These are phyloP conservation scores for Dissoconium aciculare DNA, from an alignment of 2,329 filamentous ascomycete genomes.

Conservation along the genomic window DNA sequence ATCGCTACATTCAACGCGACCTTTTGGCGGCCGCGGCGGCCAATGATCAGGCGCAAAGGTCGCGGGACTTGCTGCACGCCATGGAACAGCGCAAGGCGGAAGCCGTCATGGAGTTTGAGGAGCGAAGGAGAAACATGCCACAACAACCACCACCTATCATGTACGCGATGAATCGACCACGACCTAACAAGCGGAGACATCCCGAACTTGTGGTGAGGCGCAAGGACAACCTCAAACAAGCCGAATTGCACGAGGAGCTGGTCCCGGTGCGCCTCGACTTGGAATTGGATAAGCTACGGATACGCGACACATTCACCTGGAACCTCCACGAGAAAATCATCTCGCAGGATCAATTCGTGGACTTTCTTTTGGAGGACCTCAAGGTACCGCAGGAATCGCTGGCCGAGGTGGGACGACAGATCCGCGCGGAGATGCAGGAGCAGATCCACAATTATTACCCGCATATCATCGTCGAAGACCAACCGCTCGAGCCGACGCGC, in stretches of 20 bases:
- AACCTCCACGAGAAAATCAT: slow-evolving; percentile 86
- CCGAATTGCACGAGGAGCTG: slow-evolving; percentile 79
- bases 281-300: slow-evolving; percentile 86
- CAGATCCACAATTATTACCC: slow-evolving; percentile 90
- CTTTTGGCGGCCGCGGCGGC: slow-evolving; percentile 42
- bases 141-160: slow-evolving; percentile 48
- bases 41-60: slow-evolving; percentile 31
- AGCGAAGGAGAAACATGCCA: slow-evolving; percentile 34
- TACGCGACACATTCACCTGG: slow-evolving; percentile 97
- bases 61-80: slow-evolving; percentile 37
- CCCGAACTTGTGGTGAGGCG: slow-evolving; percentile 57
- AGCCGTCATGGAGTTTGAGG: slow-evolving; percentile 49
- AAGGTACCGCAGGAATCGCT: slow-evolving; percentile 55
- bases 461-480: slow-evolving; percentile 77
- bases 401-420: slow-evolving; percentile 36
- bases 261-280: slow-evolving; percentile 85
- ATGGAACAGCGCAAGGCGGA: slow-evolving; percentile 55
- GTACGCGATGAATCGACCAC: slow-evolving; percentile 64
- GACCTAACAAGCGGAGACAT: slow-evolving; percentile 62
- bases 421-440: slow-evolving; percentile 69
- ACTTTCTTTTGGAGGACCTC: slow-evolving; percentile 78
- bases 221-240: slow-evolving; percentile 71
- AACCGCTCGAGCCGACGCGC: slow-evolving; percentile 73
- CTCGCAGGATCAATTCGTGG: slow-evolving; percentile 65
- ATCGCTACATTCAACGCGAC: slow-evolving; percentile 52